Percentiles rank a stretch among this genome's conserved stretches.
phyloP scores from a whole-genome alignment of 768 basidiomycete species.

The Auriscalpium vulgare region DNA sequence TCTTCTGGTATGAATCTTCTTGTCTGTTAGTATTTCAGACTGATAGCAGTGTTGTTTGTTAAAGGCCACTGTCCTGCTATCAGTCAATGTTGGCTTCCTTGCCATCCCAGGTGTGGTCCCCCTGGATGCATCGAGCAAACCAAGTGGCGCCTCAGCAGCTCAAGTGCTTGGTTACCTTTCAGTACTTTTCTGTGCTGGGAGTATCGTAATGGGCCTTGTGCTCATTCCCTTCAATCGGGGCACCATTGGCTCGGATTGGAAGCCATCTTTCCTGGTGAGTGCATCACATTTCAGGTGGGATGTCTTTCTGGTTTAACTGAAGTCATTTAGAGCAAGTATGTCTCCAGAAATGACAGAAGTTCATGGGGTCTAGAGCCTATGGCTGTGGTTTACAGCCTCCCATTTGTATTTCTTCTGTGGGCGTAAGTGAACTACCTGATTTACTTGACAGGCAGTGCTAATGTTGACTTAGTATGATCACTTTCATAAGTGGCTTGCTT shows the following conservation, averaged over 20 bases:
- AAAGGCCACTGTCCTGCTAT: slow-evolving; percentile 7
- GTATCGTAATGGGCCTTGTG: slow-evolving; percentile 9
- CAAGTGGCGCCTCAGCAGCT: neutral
- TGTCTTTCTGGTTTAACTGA: slow-evolving; percentile 21
- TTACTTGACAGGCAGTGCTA: too few relatives aligned
- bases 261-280: slow-evolving; percentile 2
- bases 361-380: slow-evolving; percentile 41
- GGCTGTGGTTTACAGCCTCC: slow-evolving; percentile 46
- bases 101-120: slow-evolving; percentile 6
- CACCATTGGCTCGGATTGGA: neutral
- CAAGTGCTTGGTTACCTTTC: slow-evolving; percentile 9
- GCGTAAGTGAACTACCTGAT: slow-evolving; percentile 31
- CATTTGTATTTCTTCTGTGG: slow-evolving; percentile 53
- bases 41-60: neutral
- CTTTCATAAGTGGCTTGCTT: too few relatives aligned
- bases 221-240: slow-evolving; percentile 6
- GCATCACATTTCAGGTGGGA: slow-evolving; percentile 29
- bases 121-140: neutral
- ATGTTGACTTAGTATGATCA: too few relatives aligned
- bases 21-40: too few relatives aligned
- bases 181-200: slow-evolving; percentile 1
- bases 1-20: neutral
- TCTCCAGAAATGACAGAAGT: slow-evolving; percentile 18
- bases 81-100: slow-evolving; percentile 7
- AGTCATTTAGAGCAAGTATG: slow-evolving; percentile 16